Evolutionary conservation across 2,329 filamentous ascomycete species (phyloP).

Genomic region (Gnomoniopsis sp.): DNA sequence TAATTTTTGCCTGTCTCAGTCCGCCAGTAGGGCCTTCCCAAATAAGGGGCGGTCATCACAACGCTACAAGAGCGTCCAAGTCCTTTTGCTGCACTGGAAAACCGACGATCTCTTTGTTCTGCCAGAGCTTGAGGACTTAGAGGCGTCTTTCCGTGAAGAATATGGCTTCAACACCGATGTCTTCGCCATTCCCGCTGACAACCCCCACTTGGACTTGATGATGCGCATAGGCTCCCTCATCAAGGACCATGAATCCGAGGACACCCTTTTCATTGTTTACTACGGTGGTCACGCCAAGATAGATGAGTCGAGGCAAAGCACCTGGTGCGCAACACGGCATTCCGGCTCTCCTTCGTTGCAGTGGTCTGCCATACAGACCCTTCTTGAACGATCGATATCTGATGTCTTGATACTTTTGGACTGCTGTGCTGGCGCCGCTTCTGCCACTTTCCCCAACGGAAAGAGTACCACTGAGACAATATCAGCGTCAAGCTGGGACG

Average conservation of each 20-base stretch:
- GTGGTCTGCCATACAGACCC: slow-evolving; percentile 60
- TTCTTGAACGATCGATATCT: slow-evolving; percentile 54
- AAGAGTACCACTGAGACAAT: slow-evolving; percentile 60
- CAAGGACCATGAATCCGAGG: slow-evolving; percentile 52
- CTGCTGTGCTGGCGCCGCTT: slow-evolving; percentile 58
- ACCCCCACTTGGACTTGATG: slow-evolving; percentile 57
- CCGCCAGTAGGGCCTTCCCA: slow-evolving; percentile 53
- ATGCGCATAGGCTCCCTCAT: slow-evolving; percentile 54
- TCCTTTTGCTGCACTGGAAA: slow-evolving; percentile 54
- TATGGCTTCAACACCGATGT: slow-evolving; percentile 56
- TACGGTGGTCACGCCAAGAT: slow-evolving; percentile 59
- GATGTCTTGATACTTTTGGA: slow-evolving; percentile 57
- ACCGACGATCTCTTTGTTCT: slow-evolving; percentile 57
- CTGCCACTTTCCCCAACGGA: slow-evolving; percentile 55
- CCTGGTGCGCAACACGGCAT: slow-evolving; percentile 55
- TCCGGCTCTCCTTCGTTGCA: slow-evolving; percentile 53
- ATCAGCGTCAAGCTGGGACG: slow-evolving; percentile 60
- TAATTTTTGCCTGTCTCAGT: slow-evolving; percentile 33
- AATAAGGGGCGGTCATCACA: slow-evolving; percentile 50
- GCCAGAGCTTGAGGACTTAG: slow-evolving; percentile 54
- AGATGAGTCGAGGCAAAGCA: slow-evolving; percentile 57
- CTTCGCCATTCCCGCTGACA: slow-evolving; percentile 56
- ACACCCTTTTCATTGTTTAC: slow-evolving; percentile 56
- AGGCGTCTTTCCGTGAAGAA: slow-evolving; percentile 51
- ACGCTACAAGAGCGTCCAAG: slow-evolving; percentile 53